Evolutionary conservation across 108 stramenopile genomes (phyloP), one percentile per base, ranked within the genome.

Genomic region (Nitzschia sp.): DNA sequence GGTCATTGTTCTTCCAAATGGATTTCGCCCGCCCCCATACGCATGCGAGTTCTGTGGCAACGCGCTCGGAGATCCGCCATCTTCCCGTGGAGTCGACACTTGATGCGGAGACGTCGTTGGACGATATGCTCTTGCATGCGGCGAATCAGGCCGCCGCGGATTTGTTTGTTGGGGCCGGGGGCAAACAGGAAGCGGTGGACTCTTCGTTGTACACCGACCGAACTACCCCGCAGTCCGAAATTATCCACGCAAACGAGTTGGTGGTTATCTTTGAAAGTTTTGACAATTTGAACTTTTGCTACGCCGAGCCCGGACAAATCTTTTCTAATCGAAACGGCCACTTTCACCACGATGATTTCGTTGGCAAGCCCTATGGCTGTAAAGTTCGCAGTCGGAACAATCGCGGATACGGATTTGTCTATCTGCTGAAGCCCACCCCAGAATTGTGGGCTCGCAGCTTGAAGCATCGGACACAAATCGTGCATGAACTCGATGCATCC

Each of bases 391-490:
- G 79, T 25, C 78, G 82, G 17, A 89, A 85, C 67, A 86, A 86
- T 65, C 71, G 66, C 2, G 97, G 96, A 15, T 79, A 83, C 46
- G 94, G 94, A 19, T 95, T 82, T 69, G 53, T 86, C 17, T 94
- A 88, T 54, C 51, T 96, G 27, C 72, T 98, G 29, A 80, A 86
- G 38, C 91, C 96, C 17, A 97, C 97, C 23, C 91, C 96, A 0
- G 98, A 98, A 73, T 61, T 97, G 30, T 98, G 96, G 96, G 68
- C 86, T 30, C 79, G 81, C n/a, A 83, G 79, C 32, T 56, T 96
- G 35, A 82, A 80, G 11, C 94, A 95, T 73, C 82, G 98, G 35
- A 98, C 98, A 6, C 96, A 97, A 65, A 97, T 98, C 71, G 85
- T 96, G 9, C 95, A 96, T 66, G 87, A 90, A 56, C 64, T 96